phyloP scores from a whole-genome alignment of 305 asterid genomes.

The Nicotiana rustica region DNA sequence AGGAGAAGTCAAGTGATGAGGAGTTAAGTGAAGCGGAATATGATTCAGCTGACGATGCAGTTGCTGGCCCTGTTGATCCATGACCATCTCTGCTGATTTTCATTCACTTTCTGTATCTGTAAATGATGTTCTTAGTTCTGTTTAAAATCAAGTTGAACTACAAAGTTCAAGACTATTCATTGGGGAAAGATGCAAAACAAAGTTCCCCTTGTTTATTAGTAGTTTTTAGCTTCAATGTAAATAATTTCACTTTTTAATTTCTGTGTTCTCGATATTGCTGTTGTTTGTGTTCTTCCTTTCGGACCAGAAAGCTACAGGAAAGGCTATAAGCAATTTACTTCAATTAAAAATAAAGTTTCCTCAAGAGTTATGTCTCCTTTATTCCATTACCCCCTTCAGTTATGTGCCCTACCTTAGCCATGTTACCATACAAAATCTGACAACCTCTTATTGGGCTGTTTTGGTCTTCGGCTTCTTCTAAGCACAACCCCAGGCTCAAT shows the following conservation, averaged over 20 bases:
- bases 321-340: too few relatives aligned
- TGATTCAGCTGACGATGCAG: conserved; percentile 72
- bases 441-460: too few relatives aligned
- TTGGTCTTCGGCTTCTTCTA: too few relatives aligned
- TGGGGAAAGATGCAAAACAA: conserved; percentile 48
- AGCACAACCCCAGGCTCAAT: too few relatives aligned
- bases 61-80: conserved; percentile 80
- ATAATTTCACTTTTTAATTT: conserved; percentile 39
- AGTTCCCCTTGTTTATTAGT: conserved; percentile 28
- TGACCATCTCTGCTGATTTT: conserved; percentile 38
- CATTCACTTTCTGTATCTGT: conserved; percentile 43
- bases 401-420: too few relatives aligned
- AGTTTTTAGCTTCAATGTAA: conserved; percentile 42
- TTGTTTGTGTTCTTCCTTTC: not conserved
- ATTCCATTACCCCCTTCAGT: too few relatives aligned
- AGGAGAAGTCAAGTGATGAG: conserved; percentile 78
- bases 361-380: too few relatives aligned
- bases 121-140: conserved; percentile 44
- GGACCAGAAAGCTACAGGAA: too few relatives aligned
- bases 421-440: too few relatives aligned
- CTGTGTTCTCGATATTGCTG: not conserved
- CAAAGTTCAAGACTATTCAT: conserved; percentile 44
- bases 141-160: conserved; percentile 40
- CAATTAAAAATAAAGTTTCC: too few relatives aligned
- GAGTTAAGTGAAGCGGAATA: conserved; percentile 78